Conservation (phyloP, 169 alveolate genomes). For the Besnoitia besnoiti region DNA sequence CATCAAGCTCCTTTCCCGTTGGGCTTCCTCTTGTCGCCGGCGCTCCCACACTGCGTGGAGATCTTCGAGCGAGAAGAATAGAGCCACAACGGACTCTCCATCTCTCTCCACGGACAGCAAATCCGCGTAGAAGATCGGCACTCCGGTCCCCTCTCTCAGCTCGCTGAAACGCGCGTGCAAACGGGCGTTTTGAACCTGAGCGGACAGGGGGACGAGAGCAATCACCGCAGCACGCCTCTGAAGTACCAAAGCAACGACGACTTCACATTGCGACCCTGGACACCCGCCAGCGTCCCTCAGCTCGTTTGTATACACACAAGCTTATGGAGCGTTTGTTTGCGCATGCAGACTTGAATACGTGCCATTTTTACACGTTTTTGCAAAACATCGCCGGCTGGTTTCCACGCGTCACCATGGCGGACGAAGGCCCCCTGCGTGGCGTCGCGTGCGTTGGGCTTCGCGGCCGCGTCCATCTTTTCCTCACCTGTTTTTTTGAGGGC, state of each 20-base stretch:
- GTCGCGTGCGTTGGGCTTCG: background rate
- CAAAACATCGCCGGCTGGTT: no score
- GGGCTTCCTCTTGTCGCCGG: background rate
- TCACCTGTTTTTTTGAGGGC: background rate
- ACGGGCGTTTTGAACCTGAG: conserved; percentile 8
- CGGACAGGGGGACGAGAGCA: background rate
- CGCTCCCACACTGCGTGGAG: background rate
- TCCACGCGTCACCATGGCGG: no score
- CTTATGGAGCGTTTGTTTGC: no score
- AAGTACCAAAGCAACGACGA: no score
- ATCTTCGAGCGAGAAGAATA: conserved; percentile 24
- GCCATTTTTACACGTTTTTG: no score
- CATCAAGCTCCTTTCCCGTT: background rate
- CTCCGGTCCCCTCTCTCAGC: background rate
- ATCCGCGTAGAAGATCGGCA: conserved; percentile 8
- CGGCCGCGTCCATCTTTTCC: background rate
- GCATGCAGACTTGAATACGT: no score
- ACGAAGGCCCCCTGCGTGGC: no score
- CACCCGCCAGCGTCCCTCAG: no score
- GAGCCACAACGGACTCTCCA: conserved; percentile 1
- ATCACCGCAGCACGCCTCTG: no score
- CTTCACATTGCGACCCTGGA: no score
- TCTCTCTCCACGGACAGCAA: background rate
- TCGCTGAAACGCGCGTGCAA: background rate
- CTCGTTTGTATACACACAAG: no score